Evolutionary conservation across 2,329 filamentous ascomycete species (phyloP).

Genomic region (Thielaviopsis populi): DNA sequence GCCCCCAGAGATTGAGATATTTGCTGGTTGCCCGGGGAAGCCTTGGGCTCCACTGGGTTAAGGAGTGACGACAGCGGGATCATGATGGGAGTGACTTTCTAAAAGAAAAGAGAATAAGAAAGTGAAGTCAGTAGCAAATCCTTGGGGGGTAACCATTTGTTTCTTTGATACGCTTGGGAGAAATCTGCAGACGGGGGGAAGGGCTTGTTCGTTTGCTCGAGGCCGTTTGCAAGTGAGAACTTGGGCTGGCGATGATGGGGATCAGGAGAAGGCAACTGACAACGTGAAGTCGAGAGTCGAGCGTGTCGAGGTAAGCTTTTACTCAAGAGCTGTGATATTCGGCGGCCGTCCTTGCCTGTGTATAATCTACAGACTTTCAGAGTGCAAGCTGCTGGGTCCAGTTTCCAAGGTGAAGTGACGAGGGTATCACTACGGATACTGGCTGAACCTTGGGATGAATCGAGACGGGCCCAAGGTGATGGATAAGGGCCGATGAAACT

Average conservation of each 20-base stretch:
- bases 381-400: background rate
- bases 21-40: constrained; percentile 20
- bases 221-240: background rate
- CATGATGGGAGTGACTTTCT: constrained; percentile 29
- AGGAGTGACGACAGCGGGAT: constrained; percentile 50
- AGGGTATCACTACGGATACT: background rate
- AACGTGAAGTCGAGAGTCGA: background rate
- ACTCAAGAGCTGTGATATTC: background rate
- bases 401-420: too few relatives aligned
- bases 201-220: background rate
- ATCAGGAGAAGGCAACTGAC: background rate
- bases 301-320: background rate
- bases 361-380: background rate
- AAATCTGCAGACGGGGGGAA: background rate
- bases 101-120: background rate
- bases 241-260: background rate
- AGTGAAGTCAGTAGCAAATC: background rate
- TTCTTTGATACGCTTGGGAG: background rate
- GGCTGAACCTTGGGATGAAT: background rate
- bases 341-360: too few relatives aligned
- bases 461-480: background rate
- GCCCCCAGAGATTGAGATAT: background rate
- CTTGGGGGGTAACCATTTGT: background rate
- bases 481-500: background rate
- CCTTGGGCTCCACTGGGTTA: constrained; percentile 41